Percentiles rank a stretch among this genome's conserved stretches.
These are phyloP conservation scores for Fagopyrum homotropicum DNA, from an alignment of 148 eudicot genomes.

Conservation along the genomic window DNA sequence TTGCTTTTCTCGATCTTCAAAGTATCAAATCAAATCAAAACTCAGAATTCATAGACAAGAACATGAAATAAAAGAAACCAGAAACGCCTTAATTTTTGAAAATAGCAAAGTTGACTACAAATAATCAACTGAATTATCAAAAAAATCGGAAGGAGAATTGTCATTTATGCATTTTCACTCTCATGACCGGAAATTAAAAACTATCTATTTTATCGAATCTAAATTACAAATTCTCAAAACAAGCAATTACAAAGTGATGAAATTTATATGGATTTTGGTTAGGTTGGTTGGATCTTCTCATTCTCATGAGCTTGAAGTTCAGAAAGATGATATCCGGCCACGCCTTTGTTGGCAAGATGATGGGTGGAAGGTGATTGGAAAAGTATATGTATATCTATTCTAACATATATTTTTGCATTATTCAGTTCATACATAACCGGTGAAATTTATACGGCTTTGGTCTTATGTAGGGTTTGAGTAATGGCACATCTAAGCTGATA, in stretches of 20 bases:
- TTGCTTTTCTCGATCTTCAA: background rate
- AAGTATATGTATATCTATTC: too few species aligned
- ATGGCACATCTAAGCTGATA: too few species aligned
- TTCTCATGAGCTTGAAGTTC: too few species aligned
- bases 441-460: too few species aligned
- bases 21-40: background rate
- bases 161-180: background rate
- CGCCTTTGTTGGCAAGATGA: too few species aligned
- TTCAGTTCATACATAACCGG: too few species aligned
- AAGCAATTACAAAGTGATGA: background rate
- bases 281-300: too few species aligned
- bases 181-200: background rate
- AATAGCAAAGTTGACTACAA: conserved; percentile 1
- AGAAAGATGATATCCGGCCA: too few species aligned
- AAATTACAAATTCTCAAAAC: background rate
- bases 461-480: too few species aligned
- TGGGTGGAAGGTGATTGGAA: too few species aligned
- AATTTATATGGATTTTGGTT: too few species aligned
- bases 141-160: background rate
- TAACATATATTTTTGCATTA: too few species aligned
- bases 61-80: background rate
- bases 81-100: background rate
- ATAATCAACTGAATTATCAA: conserved; percentile 3
- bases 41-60: background rate
- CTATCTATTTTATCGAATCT: background rate